These are phyloP conservation scores for Annulohypoxylon maeteangense DNA, from an alignment of 495 filamentous ascomycete genomes.

Conservation along the genomic window DNA sequence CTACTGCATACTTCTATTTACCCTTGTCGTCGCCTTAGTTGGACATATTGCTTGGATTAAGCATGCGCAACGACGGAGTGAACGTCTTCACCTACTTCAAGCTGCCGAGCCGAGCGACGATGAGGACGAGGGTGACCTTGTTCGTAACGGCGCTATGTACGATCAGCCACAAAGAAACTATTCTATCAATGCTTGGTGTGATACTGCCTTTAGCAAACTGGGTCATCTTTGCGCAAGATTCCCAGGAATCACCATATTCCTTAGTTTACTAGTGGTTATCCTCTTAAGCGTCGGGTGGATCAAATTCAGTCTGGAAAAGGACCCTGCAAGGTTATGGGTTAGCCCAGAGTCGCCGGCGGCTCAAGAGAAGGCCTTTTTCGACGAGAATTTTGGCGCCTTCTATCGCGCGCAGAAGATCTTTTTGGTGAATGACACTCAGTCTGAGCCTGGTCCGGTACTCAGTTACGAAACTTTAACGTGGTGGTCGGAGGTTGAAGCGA, in stretches of 20 bases:
- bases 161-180: conserved; percentile 80
- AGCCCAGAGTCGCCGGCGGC: conserved; percentile 91
- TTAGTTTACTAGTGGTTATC: conserved; percentile 74
- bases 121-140: conserved; percentile 85
- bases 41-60: conserved; percentile 80
- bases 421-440: conserved; percentile 83
- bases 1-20: conserved; percentile 77
- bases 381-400: conserved; percentile 94
- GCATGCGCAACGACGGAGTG: conserved; percentile 76
- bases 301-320: conserved; percentile 83
- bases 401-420: conserved; percentile 94
- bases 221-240: conserved; percentile 83
- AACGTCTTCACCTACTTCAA: conserved; percentile 85
- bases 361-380: conserved; percentile 93
- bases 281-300: conserved; percentile 88
- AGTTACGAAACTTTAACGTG: conserved; percentile 87
- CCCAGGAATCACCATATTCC: conserved; percentile 81
- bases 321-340: conserved; percentile 94
- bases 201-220: conserved; percentile 83
- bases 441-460: conserved; percentile 77
- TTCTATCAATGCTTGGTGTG: conserved; percentile 78
- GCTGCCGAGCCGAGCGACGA: conserved; percentile 87
- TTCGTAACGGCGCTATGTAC: conserved; percentile 72
- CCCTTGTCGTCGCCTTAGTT: conserved; percentile 71
- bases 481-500: conserved; percentile 93